Percentiles rank a stretch among this genome's conserved stretches.
Conservation (phyloP, 352 stramenopile species). For the Phytopythium chamaehyphon region DNA sequence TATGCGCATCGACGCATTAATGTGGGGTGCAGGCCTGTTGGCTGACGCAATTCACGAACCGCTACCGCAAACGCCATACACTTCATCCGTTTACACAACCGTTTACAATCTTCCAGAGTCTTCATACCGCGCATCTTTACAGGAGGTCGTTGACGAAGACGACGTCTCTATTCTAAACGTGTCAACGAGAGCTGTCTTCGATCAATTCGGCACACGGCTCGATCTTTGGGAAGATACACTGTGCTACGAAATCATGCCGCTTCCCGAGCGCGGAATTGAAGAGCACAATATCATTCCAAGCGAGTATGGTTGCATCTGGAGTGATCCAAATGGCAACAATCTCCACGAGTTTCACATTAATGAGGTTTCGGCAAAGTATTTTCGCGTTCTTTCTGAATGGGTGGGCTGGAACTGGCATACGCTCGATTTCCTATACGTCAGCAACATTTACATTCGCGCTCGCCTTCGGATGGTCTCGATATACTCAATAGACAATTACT, state of each 20-base stretch:
- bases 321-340: constrained; percentile 6
- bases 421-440: constrained; percentile 14
- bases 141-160: not conserved
- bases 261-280: not conserved
- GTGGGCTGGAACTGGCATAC: constrained; percentile 18
- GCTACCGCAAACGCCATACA: constrained; percentile 7
- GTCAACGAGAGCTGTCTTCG: constrained; percentile 1
- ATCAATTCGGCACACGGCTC: constrained; percentile 9
- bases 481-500: constrained; percentile 8
- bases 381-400: constrained; percentile 10
- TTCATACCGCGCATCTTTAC: constrained; percentile 7
- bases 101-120: constrained; percentile 15
- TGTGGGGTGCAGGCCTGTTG: constrained; percentile 14
- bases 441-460: constrained; percentile 13
- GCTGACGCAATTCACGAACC: constrained; percentile 11
- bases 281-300: constrained; percentile 1
- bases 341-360: constrained; percentile 9
- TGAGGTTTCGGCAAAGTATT: constrained; percentile 13
- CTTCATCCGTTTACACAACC: constrained; percentile 1
- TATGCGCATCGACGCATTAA: constrained; percentile 10
- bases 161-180: constrained; percentile 9
- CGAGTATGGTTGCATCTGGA: constrained; percentile 18
- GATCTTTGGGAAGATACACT: constrained; percentile 15
- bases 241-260: constrained; percentile 14
- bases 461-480: constrained; percentile 9